phyloP scores from a whole-genome alignment of 2,329 filamentous ascomycete genomes.

The Thelonectria rubi region DNA sequence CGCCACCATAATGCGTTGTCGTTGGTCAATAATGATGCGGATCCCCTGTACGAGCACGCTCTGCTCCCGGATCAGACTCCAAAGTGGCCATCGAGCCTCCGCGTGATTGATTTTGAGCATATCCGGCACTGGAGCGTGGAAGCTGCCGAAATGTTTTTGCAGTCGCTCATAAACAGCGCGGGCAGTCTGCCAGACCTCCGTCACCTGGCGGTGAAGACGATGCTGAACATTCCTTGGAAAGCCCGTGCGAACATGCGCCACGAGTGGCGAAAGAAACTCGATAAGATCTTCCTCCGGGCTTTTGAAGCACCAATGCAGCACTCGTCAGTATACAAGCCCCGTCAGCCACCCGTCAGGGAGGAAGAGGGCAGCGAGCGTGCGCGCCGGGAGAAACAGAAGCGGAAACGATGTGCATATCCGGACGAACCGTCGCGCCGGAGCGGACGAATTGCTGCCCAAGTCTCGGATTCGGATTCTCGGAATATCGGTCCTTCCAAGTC shows the following conservation, averaged over 20 bases:
- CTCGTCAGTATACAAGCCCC: constrained; percentile 30
- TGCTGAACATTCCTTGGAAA: constrained; percentile 83
- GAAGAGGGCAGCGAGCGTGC: not conserved
- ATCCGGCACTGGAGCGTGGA: constrained; percentile 77
- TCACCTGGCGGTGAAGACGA: constrained; percentile 76
- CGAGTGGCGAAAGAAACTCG: constrained; percentile 77
- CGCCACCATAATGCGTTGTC: constrained; percentile 68
- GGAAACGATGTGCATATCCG: constrained; percentile 28
- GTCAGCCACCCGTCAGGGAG: constrained; percentile 25
- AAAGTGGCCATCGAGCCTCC: constrained; percentile 78
- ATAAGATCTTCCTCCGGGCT: constrained; percentile 69
- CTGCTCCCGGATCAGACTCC: constrained; percentile 73
- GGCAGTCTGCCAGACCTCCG: constrained; percentile 72
- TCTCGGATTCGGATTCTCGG: constrained; percentile 39
- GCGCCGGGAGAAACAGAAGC: constrained; percentile 31
- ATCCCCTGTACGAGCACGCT: constrained; percentile 77
- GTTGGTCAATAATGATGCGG: constrained; percentile 67
- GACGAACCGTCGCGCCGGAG: constrained; percentile 49
- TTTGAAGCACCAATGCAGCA: constrained; percentile 51
- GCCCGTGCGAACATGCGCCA: constrained; percentile 82
- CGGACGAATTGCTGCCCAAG: constrained; percentile 46
- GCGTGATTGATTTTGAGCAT: constrained; percentile 77
- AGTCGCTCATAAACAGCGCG: constrained; percentile 79
- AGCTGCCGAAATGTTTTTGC: constrained; percentile 80
- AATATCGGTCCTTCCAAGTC: constrained; percentile 31